These are phyloP conservation scores for Psidium friedrichsthalianum DNA, from an alignment of 345 rosid genomes.

Conservation along the genomic window DNA sequence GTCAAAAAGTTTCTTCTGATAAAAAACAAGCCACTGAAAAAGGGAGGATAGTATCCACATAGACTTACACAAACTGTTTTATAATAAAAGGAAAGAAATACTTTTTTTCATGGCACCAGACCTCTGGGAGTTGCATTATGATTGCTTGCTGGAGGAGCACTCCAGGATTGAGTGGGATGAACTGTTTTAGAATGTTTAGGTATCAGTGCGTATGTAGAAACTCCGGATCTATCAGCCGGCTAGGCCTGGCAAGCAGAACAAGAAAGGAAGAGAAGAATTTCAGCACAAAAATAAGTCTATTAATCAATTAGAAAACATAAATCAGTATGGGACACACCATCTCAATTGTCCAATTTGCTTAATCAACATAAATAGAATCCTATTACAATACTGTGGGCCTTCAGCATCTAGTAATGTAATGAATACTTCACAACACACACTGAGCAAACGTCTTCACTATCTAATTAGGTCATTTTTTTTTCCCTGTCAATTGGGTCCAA, in stretches of 20 bases:
- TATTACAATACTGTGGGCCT: slow-evolving; percentile 34
- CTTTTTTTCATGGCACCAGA: neutral
- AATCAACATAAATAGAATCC: neutral
- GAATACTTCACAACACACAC: slow-evolving; percentile 64
- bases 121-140: slow-evolving; percentile 49
- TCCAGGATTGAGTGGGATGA: slow-evolving; percentile 82
- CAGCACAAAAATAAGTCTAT: neutral
- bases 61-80: neutral
- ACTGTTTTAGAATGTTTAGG: slow-evolving; percentile 94
- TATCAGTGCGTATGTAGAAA: slow-evolving; percentile 54
- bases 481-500: slow-evolving; percentile 35
- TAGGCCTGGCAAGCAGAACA: slow-evolving; percentile 51
- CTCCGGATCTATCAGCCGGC: slow-evolving; percentile 55
- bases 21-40: neutral
- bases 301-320: neutral
- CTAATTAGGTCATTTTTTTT: slow-evolving; percentile 44
- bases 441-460: slow-evolving; percentile 55
- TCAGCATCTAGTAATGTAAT: slow-evolving; percentile 46
- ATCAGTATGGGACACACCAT: neutral
- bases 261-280: neutral
- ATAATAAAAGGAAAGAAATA: neutral
- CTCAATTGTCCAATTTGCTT: neutral
- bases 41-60: neutral
- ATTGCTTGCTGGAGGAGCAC: slow-evolving; percentile 72
- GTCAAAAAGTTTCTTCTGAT: neutral